These are phyloP conservation scores for Pseudogymnoascus sp. DNA, from an alignment of 2,329 filamentous ascomycete species.

Conservation along the genomic window DNA sequence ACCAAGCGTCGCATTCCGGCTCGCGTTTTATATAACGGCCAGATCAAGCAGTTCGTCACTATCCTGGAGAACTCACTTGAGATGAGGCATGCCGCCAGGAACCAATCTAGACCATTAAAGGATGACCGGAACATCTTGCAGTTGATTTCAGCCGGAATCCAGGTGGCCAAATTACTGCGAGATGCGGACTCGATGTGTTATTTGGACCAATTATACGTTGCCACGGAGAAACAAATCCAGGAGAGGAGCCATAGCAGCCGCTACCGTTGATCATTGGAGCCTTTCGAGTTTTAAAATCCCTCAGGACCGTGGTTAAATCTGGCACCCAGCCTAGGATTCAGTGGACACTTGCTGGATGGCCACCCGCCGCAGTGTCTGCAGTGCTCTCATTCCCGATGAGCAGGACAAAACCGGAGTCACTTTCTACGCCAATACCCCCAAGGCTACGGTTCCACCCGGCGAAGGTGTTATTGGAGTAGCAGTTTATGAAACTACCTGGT, in stretches of 20 bases:
- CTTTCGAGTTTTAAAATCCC: constrained; percentile 10
- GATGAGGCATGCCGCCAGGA: constrained; percentile 78
- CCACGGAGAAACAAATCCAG: constrained; percentile 72
- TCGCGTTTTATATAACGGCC: constrained; percentile 75
- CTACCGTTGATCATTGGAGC: constrained; percentile 21
- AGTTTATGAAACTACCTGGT: background rate
- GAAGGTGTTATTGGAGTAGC: constrained; percentile 2
- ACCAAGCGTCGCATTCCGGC: constrained; percentile 82
- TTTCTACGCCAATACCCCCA: background rate
- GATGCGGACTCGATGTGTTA: constrained; percentile 78
- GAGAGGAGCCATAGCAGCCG: constrained; percentile 44
- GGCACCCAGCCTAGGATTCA: background rate
- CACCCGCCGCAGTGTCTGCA: background rate
- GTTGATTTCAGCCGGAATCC: constrained; percentile 77
- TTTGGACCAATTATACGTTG: constrained; percentile 72
- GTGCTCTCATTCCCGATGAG: constrained; percentile 7
- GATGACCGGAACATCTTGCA: constrained; percentile 85
- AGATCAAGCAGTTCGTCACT: constrained; percentile 87
- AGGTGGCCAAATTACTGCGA: constrained; percentile 81
- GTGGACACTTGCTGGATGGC: background rate
- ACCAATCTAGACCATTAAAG: constrained; percentile 75
- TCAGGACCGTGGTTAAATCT: background rate
- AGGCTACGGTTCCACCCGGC: background rate
- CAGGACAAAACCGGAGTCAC: background rate
- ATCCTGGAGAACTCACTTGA: constrained; percentile 82